Conservation (phyloP, 371 early-diverging fungal genomes). For the Mortierella sp. region DNA sequence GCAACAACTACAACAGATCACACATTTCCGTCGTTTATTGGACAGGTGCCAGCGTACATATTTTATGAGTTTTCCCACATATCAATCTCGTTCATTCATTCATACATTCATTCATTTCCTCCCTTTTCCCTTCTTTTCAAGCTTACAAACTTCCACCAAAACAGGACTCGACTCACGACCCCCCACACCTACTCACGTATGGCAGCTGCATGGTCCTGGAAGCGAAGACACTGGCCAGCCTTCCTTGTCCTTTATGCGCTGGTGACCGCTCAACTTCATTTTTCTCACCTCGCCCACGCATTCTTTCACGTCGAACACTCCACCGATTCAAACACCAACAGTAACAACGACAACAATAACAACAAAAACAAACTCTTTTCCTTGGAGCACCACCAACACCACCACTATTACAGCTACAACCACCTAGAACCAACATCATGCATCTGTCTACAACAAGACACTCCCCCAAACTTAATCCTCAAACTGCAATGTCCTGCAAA, state of each 20-base stretch:
- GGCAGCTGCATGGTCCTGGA: conserved; percentile 42
- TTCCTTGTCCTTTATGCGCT: conserved; percentile 28
- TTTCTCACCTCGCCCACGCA: conserved; percentile 6
- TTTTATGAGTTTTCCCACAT: too few species aligned
- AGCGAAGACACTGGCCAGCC: conserved; percentile 30
- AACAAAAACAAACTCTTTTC: background rate
- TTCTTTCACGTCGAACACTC: conserved; percentile 34
- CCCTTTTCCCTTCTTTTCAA: too few species aligned
- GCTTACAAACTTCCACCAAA: too few species aligned
- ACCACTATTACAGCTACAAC: background rate
- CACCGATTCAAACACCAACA: background rate
- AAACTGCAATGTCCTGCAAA: background rate
- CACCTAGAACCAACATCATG: conserved; percentile 1
- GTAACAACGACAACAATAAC: background rate
- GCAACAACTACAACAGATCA: too few species aligned
- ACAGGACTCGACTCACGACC: background rate
- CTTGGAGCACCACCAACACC: background rate
- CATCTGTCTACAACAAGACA: conserved; percentile 11
- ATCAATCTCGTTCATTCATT: too few species aligned
- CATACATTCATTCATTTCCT: background rate
- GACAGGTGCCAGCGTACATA: too few species aligned
- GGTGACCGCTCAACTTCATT: background rate
- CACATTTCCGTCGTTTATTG: too few species aligned
- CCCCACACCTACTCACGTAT: conserved; percentile 15
- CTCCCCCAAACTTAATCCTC: background rate